Conservation (phyloP, 2,329 filamentous ascomycete species). For the Chaetomiaceae sp. region DNA sequence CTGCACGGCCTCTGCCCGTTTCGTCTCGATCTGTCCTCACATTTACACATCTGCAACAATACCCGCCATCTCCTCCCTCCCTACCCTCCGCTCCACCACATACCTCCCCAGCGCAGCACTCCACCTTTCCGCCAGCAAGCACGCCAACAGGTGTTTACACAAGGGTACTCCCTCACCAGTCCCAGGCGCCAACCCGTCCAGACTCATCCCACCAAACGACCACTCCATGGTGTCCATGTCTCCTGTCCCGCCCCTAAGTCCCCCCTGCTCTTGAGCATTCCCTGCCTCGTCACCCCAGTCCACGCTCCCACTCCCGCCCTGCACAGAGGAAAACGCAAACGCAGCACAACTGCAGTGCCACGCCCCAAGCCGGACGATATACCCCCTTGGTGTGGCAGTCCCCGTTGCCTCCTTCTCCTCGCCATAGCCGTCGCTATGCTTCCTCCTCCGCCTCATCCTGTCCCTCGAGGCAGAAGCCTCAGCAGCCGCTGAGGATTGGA, state of each 20-base stretch:
- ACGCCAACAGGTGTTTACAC: slow-evolving; percentile 90
- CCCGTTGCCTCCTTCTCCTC: slow-evolving; percentile 21
- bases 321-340: slow-evolving; percentile 65
- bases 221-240: slow-evolving; percentile 22
- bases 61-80: slow-evolving; percentile 67
- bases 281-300: not conserved
- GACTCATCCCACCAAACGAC: slow-evolving; percentile 49
- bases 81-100: slow-evolving; percentile 51
- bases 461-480: not conserved
- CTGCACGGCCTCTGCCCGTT: no score
- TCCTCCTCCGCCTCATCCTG: not conserved
- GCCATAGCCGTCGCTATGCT: slow-evolving; percentile 21
- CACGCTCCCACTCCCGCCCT: not conserved
- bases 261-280: not conserved
- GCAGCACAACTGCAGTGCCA: slow-evolving; percentile 92
- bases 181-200: slow-evolving; percentile 31
- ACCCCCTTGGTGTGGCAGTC: slow-evolving; percentile 34
- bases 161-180: slow-evolving; percentile 44
- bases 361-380: slow-evolving; percentile 66
- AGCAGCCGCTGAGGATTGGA: slow-evolving; percentile 11
- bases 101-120: slow-evolving; percentile 49
- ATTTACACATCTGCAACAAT: slow-evolving; percentile 49
- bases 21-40: not conserved
- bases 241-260: not conserved
- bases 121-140: slow-evolving; percentile 68